A percentile compares a stretch with the other conserved stretches of the same genome.
phyloP scores from a whole-genome alignment of 805 yeast species.

The Soucietia sequanensis region DNA sequence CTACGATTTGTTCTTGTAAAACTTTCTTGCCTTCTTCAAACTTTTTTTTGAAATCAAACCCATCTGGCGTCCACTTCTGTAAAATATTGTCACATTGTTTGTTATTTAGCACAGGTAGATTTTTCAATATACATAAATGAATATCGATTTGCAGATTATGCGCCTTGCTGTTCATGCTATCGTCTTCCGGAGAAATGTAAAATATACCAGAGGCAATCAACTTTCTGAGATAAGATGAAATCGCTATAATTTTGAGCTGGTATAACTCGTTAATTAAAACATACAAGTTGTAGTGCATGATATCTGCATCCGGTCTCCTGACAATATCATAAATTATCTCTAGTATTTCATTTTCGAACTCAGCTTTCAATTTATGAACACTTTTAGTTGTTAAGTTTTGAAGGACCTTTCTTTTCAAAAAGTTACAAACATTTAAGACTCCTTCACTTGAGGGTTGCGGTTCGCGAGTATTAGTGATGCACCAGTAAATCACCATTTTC shows the following conservation, averaged over 20 bases:
- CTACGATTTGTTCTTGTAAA: constrained; percentile 31
- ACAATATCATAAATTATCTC: constrained; percentile 37
- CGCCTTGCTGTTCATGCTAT: constrained; percentile 6
- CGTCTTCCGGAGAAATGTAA: constrained; percentile 47
- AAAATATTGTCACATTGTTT: constrained; percentile 57
- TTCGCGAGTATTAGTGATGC: constrained; percentile 37
- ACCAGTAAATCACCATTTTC: constrained; percentile 39
- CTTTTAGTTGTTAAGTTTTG: constrained; percentile 17
- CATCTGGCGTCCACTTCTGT: constrained; percentile 43
- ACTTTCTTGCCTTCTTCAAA: constrained; percentile 39
- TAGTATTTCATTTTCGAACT: constrained; percentile 41
- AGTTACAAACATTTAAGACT: constrained; percentile 40
- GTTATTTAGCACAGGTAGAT: constrained; percentile 54
- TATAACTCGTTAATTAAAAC: constrained; percentile 54
- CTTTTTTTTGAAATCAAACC: constrained; percentile 26
- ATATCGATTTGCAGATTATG: constrained; percentile 23
- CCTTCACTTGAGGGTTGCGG: constrained; percentile 27
- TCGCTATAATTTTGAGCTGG: constrained; percentile 48
- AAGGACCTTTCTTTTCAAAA: constrained; percentile 41
- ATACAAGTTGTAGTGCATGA: constrained; percentile 28
- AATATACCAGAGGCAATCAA: constrained; percentile 85
- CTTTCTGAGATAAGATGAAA: constrained; percentile 71
- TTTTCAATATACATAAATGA: constrained; percentile 57
- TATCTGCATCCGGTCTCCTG: constrained; percentile 20
- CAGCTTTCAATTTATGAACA: constrained; percentile 34